A percentile compares a stretch with the other conserved stretches of the same genome.
These are phyloP conservation scores for Mariannaea sp. DNA, from an alignment of 2,329 filamentous ascomycete genomes.

Conservation along the genomic window DNA sequence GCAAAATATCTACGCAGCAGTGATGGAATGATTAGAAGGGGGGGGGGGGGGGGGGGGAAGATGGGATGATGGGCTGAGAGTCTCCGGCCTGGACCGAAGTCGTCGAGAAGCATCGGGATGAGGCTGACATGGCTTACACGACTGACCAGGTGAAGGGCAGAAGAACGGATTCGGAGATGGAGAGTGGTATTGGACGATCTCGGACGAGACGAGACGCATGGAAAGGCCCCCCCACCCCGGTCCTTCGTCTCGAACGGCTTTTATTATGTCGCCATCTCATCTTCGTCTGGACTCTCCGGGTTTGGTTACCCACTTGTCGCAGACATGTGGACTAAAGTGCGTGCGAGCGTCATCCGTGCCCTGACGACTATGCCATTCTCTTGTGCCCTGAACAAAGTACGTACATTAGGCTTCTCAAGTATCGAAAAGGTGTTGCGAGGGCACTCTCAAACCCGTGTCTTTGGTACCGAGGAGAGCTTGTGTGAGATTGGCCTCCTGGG, in stretches of 20 bases:
- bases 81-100: not conserved
- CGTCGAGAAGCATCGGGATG: not conserved
- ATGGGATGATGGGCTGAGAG: not conserved
- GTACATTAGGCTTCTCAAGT: no score
- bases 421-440: no score
- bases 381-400: no score
- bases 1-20: not conserved
- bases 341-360: not conserved
- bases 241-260: not conserved
- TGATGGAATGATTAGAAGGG: not conserved
- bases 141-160: not conserved
- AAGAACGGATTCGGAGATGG: not conserved
- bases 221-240: not conserved
- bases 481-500: no score
- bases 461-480: no score
- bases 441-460: no score
- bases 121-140: no score
- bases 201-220: not conserved
- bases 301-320: not conserved
- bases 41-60: no score
- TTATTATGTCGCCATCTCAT: not conserved
- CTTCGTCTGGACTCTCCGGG: not conserved
- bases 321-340: not conserved
- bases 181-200: constrained; percentile 6
- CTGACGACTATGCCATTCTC: no score